phyloP scores from a whole-genome alignment of 2,329 filamentous ascomycete genomes.

The Aspergillus caelatus region DNA sequence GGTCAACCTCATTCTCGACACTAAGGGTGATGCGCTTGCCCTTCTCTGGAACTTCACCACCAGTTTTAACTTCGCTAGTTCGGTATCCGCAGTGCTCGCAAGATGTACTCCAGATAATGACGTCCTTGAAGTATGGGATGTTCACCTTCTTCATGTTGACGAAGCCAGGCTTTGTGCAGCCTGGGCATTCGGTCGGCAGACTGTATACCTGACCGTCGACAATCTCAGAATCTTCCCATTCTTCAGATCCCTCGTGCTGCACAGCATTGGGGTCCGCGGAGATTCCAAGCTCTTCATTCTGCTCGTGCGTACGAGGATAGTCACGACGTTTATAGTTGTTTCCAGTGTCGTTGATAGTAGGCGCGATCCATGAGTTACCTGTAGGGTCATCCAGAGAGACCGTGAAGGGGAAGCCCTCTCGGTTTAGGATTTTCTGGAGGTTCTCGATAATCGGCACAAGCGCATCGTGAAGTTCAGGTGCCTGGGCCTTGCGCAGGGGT shows the following conservation, averaged over 20 bases:
- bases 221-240: constrained; percentile 74
- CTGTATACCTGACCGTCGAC: constrained; percentile 90
- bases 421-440: constrained; percentile 74
- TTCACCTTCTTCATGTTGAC: constrained; percentile 99
- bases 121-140: constrained; percentile 97
- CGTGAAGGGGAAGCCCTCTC: constrained; percentile 82
- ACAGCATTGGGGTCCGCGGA: constrained; percentile 49
- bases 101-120: constrained; percentile 91
- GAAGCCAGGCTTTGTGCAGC: constrained; percentile 80
- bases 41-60: constrained; percentile 83
- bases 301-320: constrained; percentile 78
- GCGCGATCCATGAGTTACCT: constrained; percentile 96
- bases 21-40: constrained; percentile 81
- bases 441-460: constrained; percentile 75
- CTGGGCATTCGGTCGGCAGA: constrained; percentile 89
- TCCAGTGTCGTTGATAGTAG: constrained; percentile 72
- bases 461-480: constrained; percentile 77
- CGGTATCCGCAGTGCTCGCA: constrained; percentile 92
- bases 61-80: constrained; percentile 96
- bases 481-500: constrained; percentile 74
- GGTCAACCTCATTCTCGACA: constrained; percentile 70
- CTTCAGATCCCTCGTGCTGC: constrained; percentile 45
- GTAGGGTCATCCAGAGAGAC: constrained; percentile 86
- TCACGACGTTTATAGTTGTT: constrained; percentile 88
- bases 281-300: constrained; percentile 85